Conservation (phyloP, 2,329 filamentous ascomycete species). For the Metarhizium anisopliae region DNA sequence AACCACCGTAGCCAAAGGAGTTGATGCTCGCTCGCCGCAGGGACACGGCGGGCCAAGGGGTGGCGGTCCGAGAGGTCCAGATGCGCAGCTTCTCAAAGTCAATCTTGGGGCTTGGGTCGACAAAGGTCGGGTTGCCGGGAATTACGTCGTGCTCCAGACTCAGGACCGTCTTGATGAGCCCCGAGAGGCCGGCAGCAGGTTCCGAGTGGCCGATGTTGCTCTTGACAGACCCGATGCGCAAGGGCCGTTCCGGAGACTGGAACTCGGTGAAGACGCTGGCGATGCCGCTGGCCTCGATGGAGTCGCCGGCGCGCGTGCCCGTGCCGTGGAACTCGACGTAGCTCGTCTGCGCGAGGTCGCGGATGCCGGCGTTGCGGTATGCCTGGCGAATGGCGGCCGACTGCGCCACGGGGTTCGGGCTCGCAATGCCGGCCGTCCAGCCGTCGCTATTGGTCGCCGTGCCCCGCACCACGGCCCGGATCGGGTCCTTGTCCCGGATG, state of each 20-base stretch:
- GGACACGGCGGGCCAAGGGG: too few species aligned
- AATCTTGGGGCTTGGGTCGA: too few species aligned
- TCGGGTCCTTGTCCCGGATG: slow-evolving; percentile 65
- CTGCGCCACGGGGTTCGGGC: not conserved
- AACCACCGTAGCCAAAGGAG: slow-evolving; percentile 37
- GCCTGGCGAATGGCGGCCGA: not conserved
- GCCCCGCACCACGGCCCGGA: slow-evolving; percentile 63
- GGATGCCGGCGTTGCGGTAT: not conserved
- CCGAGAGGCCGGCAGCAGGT: slow-evolving; percentile 38
- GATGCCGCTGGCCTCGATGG: slow-evolving; percentile 25
- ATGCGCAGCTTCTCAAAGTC: too few species aligned
- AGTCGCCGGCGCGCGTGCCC: slow-evolving; percentile 47
- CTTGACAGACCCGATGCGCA: slow-evolving; percentile 40
- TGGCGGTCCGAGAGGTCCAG: too few species aligned
- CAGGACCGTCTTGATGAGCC: slow-evolving; percentile 36
- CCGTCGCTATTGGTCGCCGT: slow-evolving; percentile 53
- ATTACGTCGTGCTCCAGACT: too few species aligned
- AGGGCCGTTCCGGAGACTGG: slow-evolving; percentile 26
- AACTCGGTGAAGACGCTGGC: slow-evolving; percentile 30
- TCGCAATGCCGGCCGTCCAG: not conserved
- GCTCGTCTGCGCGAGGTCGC: not conserved
- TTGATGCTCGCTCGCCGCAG: slow-evolving; percentile 28
- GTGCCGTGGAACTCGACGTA: slow-evolving; percentile 44
- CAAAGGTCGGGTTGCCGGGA: too few species aligned
- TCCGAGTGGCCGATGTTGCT: slow-evolving; percentile 44